Evolutionary conservation across 2,329 filamentous ascomycete genomes (phyloP).

Genomic region (Westerdykella aurantiaca): DNA sequence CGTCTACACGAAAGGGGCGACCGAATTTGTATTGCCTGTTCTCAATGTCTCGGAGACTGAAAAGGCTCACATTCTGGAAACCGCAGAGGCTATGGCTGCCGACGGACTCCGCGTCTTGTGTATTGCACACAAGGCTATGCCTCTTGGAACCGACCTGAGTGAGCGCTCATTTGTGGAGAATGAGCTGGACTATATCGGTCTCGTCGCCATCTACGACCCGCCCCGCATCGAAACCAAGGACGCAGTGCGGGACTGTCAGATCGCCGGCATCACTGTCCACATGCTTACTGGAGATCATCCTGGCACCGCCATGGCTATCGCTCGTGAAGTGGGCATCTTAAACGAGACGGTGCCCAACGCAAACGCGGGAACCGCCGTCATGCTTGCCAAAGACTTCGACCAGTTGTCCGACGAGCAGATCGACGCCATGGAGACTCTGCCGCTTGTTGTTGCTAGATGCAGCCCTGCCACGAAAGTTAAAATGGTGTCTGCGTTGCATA

Average conservation of each 20-base stretch:
- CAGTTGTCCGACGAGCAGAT: slow-evolving; percentile 40
- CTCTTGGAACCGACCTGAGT: slow-evolving; percentile 21
- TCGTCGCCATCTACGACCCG: slow-evolving; percentile 81
- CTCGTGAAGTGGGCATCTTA: slow-evolving; percentile 43
- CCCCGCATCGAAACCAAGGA: slow-evolving; percentile 72
- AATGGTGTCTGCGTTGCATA: slow-evolving; percentile 42
- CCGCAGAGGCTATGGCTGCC: slow-evolving; percentile 34
- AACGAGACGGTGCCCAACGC: slow-evolving; percentile 14
- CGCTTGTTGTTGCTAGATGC: slow-evolving; percentile 43
- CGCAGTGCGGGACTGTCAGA: slow-evolving; percentile 42
- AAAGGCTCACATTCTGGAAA: slow-evolving; percentile 21
- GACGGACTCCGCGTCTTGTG: slow-evolving; percentile 37
- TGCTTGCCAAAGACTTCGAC: slow-evolving; percentile 44
- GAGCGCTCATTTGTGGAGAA: slow-evolving; percentile 59
- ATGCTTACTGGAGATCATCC: slow-evolving; percentile 47
- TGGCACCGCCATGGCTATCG: slow-evolving; percentile 44
- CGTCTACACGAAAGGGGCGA: slow-evolving; percentile 37
- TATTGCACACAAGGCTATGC: slow-evolving; percentile 32
- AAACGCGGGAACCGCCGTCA: slow-evolving; percentile 27
- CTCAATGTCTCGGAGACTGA: slow-evolving; percentile 28
- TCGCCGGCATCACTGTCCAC: slow-evolving; percentile 45
- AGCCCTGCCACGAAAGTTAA: slow-evolving; percentile 45
- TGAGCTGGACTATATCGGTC: slow-evolving; percentile 67
- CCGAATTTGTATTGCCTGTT: slow-evolving; percentile 33
- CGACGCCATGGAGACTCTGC: slow-evolving; percentile 38